A percentile compares a stretch with the other conserved stretches of the same genome.
These are phyloP conservation scores for Heritiera fomes DNA, from an alignment of 345 rosid genomes.

Conservation along the genomic window DNA sequence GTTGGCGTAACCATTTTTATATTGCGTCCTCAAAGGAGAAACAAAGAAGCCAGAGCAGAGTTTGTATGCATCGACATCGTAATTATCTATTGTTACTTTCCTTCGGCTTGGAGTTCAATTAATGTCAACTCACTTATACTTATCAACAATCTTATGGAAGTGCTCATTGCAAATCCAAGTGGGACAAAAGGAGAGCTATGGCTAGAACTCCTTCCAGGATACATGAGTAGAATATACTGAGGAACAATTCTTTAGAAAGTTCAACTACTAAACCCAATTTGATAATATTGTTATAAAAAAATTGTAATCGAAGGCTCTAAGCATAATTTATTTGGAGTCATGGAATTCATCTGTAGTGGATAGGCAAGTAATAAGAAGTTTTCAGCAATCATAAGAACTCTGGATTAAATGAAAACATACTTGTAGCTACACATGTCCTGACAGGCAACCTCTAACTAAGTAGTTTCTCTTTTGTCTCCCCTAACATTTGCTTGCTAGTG, in stretches of 20 bases:
- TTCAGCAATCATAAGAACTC: too few species aligned
- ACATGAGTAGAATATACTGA: background rate
- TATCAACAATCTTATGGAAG: background rate
- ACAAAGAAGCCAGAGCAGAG: background rate
- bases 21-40: background rate
- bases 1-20: background rate
- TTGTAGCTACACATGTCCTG: background rate
- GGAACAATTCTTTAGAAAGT: background rate
- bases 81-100: background rate
- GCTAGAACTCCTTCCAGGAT: background rate
- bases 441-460: background rate
- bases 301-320: background rate
- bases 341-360: background rate
- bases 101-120: background rate
- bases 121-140: background rate
- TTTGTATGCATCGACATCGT: background rate
- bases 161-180: background rate
- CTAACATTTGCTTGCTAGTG: background rate
- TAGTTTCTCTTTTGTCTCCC: background rate
- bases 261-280: background rate
- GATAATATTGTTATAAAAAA: background rate
- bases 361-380: background rate
- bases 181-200: background rate
- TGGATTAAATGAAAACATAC: background rate
- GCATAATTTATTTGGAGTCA: background rate